Base-by-base conservation (phyloP, 345 rosid genomes). In the Carallia brachiata region DNA sequence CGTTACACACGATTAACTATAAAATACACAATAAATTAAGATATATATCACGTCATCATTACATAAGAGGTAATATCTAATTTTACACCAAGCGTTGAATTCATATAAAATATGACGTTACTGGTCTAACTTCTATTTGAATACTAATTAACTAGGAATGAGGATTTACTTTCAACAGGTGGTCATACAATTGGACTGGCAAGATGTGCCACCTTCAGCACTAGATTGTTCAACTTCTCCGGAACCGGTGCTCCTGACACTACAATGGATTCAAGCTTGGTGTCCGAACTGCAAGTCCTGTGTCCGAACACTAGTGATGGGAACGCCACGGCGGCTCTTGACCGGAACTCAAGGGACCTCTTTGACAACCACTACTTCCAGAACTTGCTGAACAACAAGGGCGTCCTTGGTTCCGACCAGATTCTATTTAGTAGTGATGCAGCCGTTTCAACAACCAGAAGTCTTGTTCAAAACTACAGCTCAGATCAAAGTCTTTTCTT, bases 321-420 rank as follows among this genome's bases (percentile, higher is more conserved):
- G 7, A 68, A 62, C 59, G 62, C 19, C 40, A 74, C 73, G 12
- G 61, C 79, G 5, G 65, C 69, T 36, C 63, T 76, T 8, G 75
- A 76, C 52, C 66, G 63, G 19, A 71, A 71, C 71, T 70, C 79
- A 1, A 66, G 65, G 1, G 79, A 76, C 62, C 59, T 76, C 4
- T 76, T 76, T 37, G 79, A 76, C 65, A 76, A 34, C 12, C 79
- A 76, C 12, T 76, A 76, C 58, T 76, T 76, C 52, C 63, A 66
- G 65, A 76, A 76, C 56, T 19, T 76, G 32, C 0, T 66, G 23
- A 76, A 61, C 60, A 76, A 61, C 6, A 76, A 70, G 59, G 79
- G 75, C 3, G 67, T 75, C 19, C 68, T 76, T 12, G 32, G 68
- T 48, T 76, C 79, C 6, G 75, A 76, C 58, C 79, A 76, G 52